Base-by-base conservation (phyloP, 352 stramenopile genomes). In the Phytophthora podocarpi region DNA sequence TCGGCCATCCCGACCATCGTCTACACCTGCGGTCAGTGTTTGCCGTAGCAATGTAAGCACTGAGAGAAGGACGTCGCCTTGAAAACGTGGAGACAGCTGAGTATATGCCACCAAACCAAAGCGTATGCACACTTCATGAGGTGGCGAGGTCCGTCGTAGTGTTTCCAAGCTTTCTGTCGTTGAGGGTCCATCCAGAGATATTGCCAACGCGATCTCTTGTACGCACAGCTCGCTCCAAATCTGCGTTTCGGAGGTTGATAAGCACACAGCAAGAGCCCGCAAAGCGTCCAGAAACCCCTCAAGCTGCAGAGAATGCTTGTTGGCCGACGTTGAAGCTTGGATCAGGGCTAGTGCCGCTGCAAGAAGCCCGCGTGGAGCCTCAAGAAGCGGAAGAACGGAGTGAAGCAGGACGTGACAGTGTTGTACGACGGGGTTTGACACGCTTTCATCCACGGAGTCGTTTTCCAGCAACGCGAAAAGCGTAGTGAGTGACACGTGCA, bases 151-250 rank as follows among this genome's bases (percentile, higher is more conserved):
- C 42, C 35, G 32, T 18, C 24, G 37, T 12, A 63, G 30, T 23
- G 23, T 30, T 21, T 49, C 57, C 11, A 58, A 27, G 16, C 39
- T 50, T 35, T 64, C 55, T 0, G 21, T 18, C 4, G 47, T 12
- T 20, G 32, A 32, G 1, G 48, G 39, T 13, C 7, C 41, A 9
- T 62, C 68, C 5, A 54, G 45, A 2, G 82, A 69, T 12, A 90
- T 78, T 1, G 72, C 72, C 4, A 84, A 31, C 0, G 64, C 67
- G 15, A 87, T 74, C 24, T 90, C 78, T 32, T 87, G 82, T 21
- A 89, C 62, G 12, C 82, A 90, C 32, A 87, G 41, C 1, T 89
- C 67, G 8, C 71, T 78, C 82, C 82, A 91, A 3, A 75, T n/a
- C 13, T 64, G 42, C 0, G 59, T 42, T 26, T 86, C 65, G 0